Evolutionary conservation across 2,329 filamentous ascomycete genomes (phyloP).

Genomic region (Bisporella sp.): DNA sequence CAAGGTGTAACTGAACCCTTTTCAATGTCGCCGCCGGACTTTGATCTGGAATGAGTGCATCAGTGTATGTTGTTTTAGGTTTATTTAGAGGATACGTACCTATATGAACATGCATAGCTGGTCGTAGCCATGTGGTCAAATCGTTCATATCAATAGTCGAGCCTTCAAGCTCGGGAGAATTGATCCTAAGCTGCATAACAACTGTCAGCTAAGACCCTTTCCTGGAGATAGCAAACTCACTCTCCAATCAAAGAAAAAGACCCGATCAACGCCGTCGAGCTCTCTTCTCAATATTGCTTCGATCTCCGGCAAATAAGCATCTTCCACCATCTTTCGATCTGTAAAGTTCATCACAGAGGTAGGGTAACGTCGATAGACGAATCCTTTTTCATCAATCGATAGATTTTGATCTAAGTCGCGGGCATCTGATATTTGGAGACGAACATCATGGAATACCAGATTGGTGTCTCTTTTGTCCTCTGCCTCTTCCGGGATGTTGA

Average conservation of each 20-base stretch:
- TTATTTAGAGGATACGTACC: no score
- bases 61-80: no score
- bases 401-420: neutral
- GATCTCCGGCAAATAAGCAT: slow-evolving; percentile 1
- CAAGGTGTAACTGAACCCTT: neutral
- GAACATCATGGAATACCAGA: neutral
- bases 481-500: slow-evolving; percentile 5
- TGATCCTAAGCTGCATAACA: neutral
- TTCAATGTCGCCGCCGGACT: neutral
- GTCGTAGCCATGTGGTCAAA: no score
- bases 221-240: neutral
- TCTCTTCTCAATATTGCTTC: slow-evolving; percentile 2
- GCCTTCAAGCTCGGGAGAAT: neutral
- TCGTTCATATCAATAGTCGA: no score
- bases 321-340: neutral
- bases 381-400: slow-evolving; percentile 2
- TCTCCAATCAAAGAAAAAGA: slow-evolving; percentile 7
- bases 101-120: no score
- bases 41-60: neutral
- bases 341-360: neutral
- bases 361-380: neutral
- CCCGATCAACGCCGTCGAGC: slow-evolving; percentile 3
- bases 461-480: slow-evolving; percentile 3
- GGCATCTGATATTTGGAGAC: neutral
- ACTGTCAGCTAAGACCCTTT: neutral